phyloP scores from a whole-genome alignment of 2,329 filamentous ascomycete genomes.

The Botrytis tulipae region DNA sequence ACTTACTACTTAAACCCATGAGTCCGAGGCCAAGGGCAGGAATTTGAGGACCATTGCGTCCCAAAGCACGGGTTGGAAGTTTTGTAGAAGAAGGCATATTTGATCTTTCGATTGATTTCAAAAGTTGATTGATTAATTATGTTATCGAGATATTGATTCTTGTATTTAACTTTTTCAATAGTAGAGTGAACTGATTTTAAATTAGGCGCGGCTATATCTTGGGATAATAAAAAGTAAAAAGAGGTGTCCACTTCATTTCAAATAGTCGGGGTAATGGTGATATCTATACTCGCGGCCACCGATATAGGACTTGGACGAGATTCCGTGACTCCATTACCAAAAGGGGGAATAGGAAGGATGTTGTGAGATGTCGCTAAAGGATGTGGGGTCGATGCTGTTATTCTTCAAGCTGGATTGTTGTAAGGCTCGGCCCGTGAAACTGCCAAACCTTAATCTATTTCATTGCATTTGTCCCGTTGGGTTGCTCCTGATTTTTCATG shows the following conservation, averaged over 20 bases:
- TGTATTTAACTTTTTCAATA: not conserved
- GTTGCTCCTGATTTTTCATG: not conserved
- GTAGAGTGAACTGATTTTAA: not conserved
- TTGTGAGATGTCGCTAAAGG: not conserved
- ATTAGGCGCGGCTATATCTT: not conserved
- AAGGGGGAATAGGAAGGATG: constrained; percentile 14
- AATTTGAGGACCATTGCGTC: constrained; percentile 22
- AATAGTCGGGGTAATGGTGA: constrained; percentile 14
- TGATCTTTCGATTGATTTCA: not conserved
- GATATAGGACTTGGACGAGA: not conserved
- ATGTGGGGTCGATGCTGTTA: not conserved
- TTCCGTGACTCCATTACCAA: constrained; percentile 19
- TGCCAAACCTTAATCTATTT: not conserved
- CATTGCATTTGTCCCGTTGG: not conserved
- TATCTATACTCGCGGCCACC: constrained; percentile 13
- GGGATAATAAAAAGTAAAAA: constrained; percentile 11
- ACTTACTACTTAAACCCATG: constrained; percentile 23
- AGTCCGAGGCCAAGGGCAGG: constrained; percentile 24
- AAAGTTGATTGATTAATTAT: not conserved
- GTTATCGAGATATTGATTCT: not conserved
- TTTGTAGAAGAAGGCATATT: constrained; percentile 20
- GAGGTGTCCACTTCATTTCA: not conserved
- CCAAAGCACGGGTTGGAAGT: constrained; percentile 23
- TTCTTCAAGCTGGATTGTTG: constrained; percentile 1
- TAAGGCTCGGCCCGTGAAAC: constrained; percentile 6